Conservation (phyloP, 176 grass and related monocot genomes). For the Aegilops speltoides region DNA sequence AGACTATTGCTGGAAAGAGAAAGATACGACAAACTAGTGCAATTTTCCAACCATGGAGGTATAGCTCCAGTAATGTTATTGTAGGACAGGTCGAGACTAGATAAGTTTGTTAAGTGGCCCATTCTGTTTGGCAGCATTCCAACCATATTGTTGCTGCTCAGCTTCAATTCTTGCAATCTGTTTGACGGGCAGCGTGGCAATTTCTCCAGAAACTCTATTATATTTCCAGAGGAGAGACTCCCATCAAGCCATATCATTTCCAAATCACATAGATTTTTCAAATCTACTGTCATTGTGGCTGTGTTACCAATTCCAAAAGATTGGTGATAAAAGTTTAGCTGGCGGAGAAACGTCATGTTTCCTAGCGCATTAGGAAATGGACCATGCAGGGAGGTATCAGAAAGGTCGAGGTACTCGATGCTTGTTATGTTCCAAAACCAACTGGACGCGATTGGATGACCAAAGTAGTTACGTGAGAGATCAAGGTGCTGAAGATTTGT, state of each 20-base stretch:
- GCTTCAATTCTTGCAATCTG: neutral
- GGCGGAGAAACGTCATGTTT: neutral
- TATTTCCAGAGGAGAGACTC: neutral
- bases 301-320: neutral
- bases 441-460: neutral
- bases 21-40: neutral
- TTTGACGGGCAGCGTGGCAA: neutral
- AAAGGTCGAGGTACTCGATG: neutral
- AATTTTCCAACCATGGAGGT: no score
- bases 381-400: neutral
- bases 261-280: constrained; percentile 22
- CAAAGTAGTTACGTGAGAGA: neutral
- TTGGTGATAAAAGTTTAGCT: no score
- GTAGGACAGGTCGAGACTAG: neutral
- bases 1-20: neutral
- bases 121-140: neutral
- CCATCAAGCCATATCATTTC: neutral
- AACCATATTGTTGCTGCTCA: neutral
- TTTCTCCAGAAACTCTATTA: neutral
- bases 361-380: neutral
- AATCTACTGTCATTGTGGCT: neutral
- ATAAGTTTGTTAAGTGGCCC: neutral
- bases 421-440: neutral
- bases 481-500: neutral
- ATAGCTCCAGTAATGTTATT: no score